These are phyloP conservation scores for Salicornia ramosissima DNA, from an alignment of 148 eudicot species.

Conservation along the genomic window DNA sequence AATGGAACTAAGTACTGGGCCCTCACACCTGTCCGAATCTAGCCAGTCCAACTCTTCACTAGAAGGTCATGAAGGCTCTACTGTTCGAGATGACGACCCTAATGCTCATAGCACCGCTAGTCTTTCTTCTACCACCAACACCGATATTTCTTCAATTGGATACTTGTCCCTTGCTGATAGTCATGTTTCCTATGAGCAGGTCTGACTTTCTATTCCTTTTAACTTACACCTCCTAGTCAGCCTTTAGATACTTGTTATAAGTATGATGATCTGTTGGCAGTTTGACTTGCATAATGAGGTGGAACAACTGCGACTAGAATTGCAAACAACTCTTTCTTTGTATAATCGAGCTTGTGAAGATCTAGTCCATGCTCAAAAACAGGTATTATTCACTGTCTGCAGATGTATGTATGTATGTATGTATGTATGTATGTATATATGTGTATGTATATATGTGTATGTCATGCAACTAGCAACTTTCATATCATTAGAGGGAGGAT, in stretches of 20 bases:
- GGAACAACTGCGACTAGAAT: constrained; percentile 54
- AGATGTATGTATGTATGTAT: no score
- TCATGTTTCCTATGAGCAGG: constrained; percentile 32
- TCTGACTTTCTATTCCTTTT: neutral
- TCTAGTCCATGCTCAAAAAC: constrained; percentile 55
- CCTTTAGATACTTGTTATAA: no score
- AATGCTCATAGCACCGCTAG: constrained; percentile 17
- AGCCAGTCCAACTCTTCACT: constrained; percentile 27
- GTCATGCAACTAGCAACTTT: no score
- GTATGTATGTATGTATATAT: no score
- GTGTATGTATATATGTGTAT: no score
- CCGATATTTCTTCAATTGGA: constrained; percentile 30
- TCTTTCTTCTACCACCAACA: constrained; percentile 21
- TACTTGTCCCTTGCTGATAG: constrained; percentile 19
- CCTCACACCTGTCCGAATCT: constrained; percentile 28
- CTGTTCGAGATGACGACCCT: constrained; percentile 15
- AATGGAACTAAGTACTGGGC: constrained; percentile 18
- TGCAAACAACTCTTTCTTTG: constrained; percentile 48
- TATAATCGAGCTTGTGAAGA: constrained; percentile 67
- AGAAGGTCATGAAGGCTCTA: constrained; percentile 16
- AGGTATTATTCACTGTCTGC: constrained; percentile 54
- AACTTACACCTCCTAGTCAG: neutral
- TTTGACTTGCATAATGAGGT: constrained; percentile 53
- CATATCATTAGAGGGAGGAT: no score
- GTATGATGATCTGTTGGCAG: constrained; percentile 35